phyloP scores from a whole-genome alignment of 2,329 filamentous ascomycete species.

The Colletotrichum sp. region DNA sequence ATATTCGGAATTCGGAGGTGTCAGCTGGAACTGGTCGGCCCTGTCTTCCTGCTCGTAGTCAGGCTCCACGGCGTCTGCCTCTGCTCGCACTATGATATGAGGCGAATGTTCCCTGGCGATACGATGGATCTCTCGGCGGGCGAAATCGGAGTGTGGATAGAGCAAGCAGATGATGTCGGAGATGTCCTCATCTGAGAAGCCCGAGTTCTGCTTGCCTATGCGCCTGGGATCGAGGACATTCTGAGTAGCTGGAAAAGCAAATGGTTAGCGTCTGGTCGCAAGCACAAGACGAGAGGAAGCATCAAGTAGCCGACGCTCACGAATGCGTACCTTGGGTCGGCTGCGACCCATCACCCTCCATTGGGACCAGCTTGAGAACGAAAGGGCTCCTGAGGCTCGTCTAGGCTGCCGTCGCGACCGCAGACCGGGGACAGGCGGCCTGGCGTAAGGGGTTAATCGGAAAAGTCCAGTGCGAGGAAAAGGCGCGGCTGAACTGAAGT shows the following conservation, averaged over 20 bases:
- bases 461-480: background rate
- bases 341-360: conserved; percentile 45
- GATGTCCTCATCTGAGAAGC: conserved; percentile 81
- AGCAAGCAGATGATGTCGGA: conserved; percentile 90
- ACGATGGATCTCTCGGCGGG: conserved; percentile 70
- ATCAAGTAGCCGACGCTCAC: background rate
- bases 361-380: conserved; percentile 28
- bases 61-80: conserved; percentile 54
- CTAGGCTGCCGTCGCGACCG: conserved; percentile 14
- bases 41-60: conserved; percentile 58
- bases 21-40: conserved; percentile 54
- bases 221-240: conserved; percentile 81
- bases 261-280: conserved; percentile 13
- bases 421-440: conserved; percentile 6
- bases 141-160: conserved; percentile 76
- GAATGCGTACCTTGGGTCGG: conserved; percentile 43
- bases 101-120: conserved; percentile 52
- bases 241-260: conserved; percentile 68
- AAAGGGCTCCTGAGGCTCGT: conserved; percentile 1
- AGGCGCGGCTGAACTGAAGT: background rate
- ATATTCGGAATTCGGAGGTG: conserved; percentile 56
- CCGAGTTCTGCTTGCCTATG: conserved; percentile 79
- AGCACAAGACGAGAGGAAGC: background rate
- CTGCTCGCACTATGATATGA: conserved; percentile 54
- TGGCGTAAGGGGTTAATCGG: background rate